Conservation (phyloP, 1,284 basidiomycete species). For the Rhizoctonia solani region DNA sequence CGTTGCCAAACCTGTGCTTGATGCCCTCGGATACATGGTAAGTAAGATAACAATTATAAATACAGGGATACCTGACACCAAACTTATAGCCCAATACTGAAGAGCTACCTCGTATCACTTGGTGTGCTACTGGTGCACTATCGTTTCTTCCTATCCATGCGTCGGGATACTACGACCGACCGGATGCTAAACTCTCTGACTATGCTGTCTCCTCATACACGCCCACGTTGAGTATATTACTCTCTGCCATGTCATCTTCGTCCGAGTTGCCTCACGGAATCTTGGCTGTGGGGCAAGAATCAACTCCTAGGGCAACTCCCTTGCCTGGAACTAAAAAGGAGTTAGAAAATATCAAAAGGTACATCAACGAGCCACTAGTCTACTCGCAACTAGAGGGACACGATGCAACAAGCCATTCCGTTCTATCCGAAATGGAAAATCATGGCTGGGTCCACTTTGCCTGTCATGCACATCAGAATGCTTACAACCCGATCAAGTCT, state of each 20-base stretch:
- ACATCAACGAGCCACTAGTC: background rate
- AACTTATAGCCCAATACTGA: background rate
- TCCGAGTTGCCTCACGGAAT: background rate
- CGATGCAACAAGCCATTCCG: background rate
- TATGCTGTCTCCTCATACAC: background rate
- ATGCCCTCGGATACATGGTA: background rate
- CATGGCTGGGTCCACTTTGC: background rate
- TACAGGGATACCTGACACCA: background rate
- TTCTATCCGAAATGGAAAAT: background rate
- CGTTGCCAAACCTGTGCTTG: background rate
- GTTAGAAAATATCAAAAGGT: background rate
- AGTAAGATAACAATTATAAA: background rate
- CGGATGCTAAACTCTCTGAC: background rate
- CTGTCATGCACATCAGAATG: too few relatives aligned
- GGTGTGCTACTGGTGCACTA: background rate
- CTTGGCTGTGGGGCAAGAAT: background rate
- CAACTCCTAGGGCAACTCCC: background rate
- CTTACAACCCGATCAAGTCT: background rate
- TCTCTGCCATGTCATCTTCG: background rate
- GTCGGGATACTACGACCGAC: background rate
- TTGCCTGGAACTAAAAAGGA: background rate
- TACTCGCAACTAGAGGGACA: background rate
- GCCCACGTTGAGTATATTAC: background rate
- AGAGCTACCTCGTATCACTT: background rate
- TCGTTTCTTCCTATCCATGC: background rate